These are phyloP conservation scores for Biscogniauxia mediterranea DNA, from an alignment of 2,329 filamentous ascomycete genomes.

Conservation along the genomic window DNA sequence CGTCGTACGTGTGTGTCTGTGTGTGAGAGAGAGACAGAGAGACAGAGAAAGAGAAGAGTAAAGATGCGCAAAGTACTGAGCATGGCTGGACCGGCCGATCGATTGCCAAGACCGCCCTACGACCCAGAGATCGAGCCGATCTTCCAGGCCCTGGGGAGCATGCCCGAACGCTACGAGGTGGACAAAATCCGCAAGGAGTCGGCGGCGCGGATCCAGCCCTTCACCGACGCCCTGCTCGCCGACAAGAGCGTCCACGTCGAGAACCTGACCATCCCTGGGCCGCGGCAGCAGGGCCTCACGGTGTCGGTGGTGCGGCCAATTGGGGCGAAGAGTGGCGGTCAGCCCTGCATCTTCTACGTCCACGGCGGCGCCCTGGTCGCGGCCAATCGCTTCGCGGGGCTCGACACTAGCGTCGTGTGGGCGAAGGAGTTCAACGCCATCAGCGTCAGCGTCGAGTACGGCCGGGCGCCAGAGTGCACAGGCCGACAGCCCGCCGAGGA, in stretches of 20 bases:
- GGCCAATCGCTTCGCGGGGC: conserved; percentile 32
- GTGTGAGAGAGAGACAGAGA: too few relatives aligned
- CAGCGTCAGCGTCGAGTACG: conserved; percentile 34
- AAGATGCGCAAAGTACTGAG: conserved; percentile 17
- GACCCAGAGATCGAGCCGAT: conserved; percentile 28
- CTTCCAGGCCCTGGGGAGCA: conserved; percentile 23
- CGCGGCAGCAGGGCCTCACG: conserved; percentile 22
- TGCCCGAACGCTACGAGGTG: conserved; percentile 28
- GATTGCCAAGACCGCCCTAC: conserved; percentile 30
- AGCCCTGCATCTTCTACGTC: conserved; percentile 33
- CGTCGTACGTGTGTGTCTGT: background rate
- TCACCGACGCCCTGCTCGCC: conserved; percentile 27
- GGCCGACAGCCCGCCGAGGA: conserved; percentile 34
- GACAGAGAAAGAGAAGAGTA: too few relatives aligned
- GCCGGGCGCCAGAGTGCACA: conserved; percentile 31
- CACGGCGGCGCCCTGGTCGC: conserved; percentile 33
- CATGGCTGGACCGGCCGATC: conserved; percentile 28
- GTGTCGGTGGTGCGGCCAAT: conserved; percentile 28
- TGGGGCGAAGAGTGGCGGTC: conserved; percentile 18
- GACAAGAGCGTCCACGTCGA: conserved; percentile 29
- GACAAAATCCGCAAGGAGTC: conserved; percentile 29
- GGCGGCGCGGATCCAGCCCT: conserved; percentile 23
- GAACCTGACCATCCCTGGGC: conserved; percentile 26
- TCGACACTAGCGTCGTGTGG: conserved; percentile 32
- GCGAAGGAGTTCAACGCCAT: conserved; percentile 30